Evolutionary conservation across 139 green algal species (phyloP).

Genomic region (Coccomyxa sp.): DNA sequence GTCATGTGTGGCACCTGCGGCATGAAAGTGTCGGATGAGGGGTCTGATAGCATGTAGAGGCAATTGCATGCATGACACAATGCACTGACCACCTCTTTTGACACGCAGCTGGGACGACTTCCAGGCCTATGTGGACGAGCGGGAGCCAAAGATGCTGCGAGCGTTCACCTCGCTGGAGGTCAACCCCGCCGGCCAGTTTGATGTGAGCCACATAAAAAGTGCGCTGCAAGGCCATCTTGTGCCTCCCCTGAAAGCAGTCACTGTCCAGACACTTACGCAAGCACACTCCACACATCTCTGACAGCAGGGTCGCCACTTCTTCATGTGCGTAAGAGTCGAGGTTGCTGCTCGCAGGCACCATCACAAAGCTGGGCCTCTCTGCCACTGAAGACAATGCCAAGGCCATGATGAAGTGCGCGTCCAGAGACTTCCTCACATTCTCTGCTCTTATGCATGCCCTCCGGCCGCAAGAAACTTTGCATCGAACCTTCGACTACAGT

Average conservation of each 20-base stretch:
- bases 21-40: no score
- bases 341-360: conserved; percentile 1
- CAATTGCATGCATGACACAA: not conserved
- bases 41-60: no score
- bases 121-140: conserved; percentile 47
- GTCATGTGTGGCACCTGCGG: no score
- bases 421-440: not conserved
- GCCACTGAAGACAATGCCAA: conserved; percentile 55
- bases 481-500: not conserved
- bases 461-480: not conserved
- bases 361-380: conserved; percentile 43
- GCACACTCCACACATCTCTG: no score
- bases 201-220: conserved; percentile 40
- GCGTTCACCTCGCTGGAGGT: conserved; percentile 54
- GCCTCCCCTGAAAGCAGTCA: no score
- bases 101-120: conserved; percentile 59
- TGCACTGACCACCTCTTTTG: not conserved
- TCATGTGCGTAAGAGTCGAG: no score
- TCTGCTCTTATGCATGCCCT: not conserved
- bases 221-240: not conserved
- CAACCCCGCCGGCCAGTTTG: conserved; percentile 34
- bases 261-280: no score
- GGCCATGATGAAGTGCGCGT: conserved; percentile 33
- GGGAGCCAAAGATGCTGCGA: conserved; percentile 54
- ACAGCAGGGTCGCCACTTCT: no score